These are phyloP conservation scores for Colletotrichum sojae DNA, from an alignment of 2,329 filamentous ascomycete species.

Conservation along the genomic window DNA sequence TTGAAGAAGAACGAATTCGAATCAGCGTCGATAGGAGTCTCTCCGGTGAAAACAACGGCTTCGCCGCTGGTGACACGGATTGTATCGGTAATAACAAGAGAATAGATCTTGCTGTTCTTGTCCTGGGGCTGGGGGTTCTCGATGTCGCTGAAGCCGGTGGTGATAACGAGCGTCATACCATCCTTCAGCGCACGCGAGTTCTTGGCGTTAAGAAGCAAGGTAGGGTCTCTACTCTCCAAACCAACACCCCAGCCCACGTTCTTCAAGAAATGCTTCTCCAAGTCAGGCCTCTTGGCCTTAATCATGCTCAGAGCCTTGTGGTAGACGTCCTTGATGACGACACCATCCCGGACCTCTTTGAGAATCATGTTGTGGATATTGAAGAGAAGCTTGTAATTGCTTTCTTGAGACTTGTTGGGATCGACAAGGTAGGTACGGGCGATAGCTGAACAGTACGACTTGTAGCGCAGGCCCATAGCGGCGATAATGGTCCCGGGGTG, in stretches of 20 bases:
- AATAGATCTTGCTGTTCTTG: slow-evolving; percentile 91
- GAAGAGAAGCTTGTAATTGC: slow-evolving; percentile 90
- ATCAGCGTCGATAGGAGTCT: slow-evolving; percentile 91
- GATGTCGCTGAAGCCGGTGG: slow-evolving; percentile 90
- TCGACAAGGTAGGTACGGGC: slow-evolving; percentile 96
- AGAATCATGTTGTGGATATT: slow-evolving; percentile 90
- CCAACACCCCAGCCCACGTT: slow-evolving; percentile 94
- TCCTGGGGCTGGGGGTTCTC: slow-evolving; percentile 90
- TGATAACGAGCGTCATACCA: slow-evolving; percentile 95
- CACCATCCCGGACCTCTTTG: slow-evolving; percentile 91
- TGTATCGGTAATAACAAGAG: slow-evolving; percentile 91
- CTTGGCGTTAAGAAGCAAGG: slow-evolving; percentile 88
- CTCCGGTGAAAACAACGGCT: slow-evolving; percentile 91
- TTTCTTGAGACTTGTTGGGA: slow-evolving; percentile 95
- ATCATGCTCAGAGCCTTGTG: slow-evolving; percentile 85
- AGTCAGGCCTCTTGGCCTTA: slow-evolving; percentile 91
- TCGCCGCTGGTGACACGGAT: slow-evolving; percentile 87
- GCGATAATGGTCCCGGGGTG: slow-evolving; percentile 95
- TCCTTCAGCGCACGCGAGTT: slow-evolving; percentile 88
- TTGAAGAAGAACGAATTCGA: slow-evolving; percentile 99
- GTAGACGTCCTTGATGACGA: slow-evolving; percentile 90
- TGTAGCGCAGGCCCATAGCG: slow-evolving; percentile 92
- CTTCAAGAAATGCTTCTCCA: slow-evolving; percentile 95
- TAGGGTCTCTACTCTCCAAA: slow-evolving; percentile 89
- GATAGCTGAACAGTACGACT: slow-evolving; percentile 94